A percentile compares a stretch with the other conserved stretches of the same genome.
These are phyloP conservation scores for Ophiocordyceps camponoti-floridani DNA, from an alignment of 2,329 filamentous ascomycete genomes.

Conservation along the genomic window DNA sequence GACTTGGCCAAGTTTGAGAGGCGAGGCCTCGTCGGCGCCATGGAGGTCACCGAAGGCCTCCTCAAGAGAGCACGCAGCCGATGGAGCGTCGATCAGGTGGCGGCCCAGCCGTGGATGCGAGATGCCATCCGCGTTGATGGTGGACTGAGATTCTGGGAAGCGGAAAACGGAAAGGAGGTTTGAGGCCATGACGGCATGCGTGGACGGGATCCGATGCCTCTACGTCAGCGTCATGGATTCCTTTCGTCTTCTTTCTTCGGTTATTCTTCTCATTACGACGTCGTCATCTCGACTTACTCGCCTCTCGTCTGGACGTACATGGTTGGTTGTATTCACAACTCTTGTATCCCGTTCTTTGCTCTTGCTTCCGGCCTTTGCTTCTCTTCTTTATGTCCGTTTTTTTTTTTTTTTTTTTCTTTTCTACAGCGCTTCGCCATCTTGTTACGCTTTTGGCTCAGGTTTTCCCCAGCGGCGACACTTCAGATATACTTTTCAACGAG, in stretches of 20 bases:
- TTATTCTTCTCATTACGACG: neutral
- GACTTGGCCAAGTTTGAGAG: conserved; percentile 41
- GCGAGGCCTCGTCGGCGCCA: conserved; percentile 53
- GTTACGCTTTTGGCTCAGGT: neutral
- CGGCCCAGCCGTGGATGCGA: conserved; percentile 56
- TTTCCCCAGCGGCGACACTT: neutral
- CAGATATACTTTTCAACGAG: neutral
- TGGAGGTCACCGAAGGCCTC: conserved; percentile 66
- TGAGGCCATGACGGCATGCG: conserved; percentile 5
- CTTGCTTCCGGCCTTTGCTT: neutral
- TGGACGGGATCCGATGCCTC: neutral
- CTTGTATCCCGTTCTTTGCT: neutral
- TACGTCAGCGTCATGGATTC: neutral
- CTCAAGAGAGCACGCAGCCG: conserved; percentile 68
- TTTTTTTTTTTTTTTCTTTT: neutral
- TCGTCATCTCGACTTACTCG: neutral
- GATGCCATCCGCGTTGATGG: conserved; percentile 52
- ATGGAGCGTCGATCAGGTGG: conserved; percentile 58
- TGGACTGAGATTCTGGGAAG: conserved; percentile 40
- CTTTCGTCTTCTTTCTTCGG: neutral
- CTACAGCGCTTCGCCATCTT: neutral
- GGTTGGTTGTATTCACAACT: neutral
- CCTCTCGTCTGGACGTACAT: neutral
- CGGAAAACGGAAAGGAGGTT: conserved; percentile 37
- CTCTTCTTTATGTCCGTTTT: neutral